Evolutionary conservation across 2,329 filamentous ascomycete genomes (phyloP).

Genomic region (Trichoderma cornu-damae): DNA sequence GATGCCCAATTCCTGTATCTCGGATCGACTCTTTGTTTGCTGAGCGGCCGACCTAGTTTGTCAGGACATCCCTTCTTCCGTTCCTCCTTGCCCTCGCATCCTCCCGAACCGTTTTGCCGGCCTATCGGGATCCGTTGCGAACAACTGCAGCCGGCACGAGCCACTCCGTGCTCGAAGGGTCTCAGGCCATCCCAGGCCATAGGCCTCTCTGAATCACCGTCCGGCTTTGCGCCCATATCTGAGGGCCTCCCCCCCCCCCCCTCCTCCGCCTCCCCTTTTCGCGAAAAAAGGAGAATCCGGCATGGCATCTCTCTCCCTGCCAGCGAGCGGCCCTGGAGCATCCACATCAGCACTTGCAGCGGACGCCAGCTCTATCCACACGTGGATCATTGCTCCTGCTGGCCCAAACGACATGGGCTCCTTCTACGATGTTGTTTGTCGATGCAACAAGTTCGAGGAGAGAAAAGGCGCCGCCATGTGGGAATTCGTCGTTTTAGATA

Average conservation of each 20-base stretch:
- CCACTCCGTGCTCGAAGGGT: neutral
- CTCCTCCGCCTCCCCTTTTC: too few relatives aligned
- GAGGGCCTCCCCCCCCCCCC: neutral
- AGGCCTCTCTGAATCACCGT: neutral
- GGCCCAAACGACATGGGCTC: conserved; percentile 7
- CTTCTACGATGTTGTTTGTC: conserved; percentile 24
- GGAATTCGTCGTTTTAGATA: conserved; percentile 24
- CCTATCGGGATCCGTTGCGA: neutral
- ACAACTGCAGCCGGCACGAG: neutral
- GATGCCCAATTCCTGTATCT: too few relatives aligned
- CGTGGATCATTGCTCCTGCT: conserved; percentile 8
- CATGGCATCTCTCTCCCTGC: conserved; percentile 15
- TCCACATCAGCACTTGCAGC: neutral
- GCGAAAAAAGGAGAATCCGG: neutral
- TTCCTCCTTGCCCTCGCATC: neutral
- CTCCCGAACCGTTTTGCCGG: neutral
- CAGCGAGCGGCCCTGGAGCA: neutral
- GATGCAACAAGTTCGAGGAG: conserved; percentile 28
- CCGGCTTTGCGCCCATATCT: neutral
- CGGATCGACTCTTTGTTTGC: neutral
- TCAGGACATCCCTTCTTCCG: neutral
- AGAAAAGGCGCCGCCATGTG: conserved; percentile 20
- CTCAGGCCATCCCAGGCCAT: neutral
- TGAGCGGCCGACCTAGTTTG: neutral
- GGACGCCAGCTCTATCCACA: neutral